Percentiles rank a stretch among this genome's conserved stretches.
phyloP scores from a whole-genome alignment of 1,284 basidiomycete species.

The Pseudomicrostroma phylloplanum region DNA sequence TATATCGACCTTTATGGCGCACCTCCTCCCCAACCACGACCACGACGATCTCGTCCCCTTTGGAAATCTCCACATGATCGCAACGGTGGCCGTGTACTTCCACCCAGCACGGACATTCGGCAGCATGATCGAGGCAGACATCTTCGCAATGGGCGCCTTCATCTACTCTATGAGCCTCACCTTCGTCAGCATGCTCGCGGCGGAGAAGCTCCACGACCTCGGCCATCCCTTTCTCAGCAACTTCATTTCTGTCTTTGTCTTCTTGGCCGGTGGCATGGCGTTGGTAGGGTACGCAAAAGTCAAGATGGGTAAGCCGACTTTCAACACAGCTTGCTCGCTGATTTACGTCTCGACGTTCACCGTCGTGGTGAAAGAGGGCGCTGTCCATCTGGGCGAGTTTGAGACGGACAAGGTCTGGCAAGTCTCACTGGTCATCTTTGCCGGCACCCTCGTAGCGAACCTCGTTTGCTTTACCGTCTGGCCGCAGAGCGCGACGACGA shows the following conservation, averaged over 20 bases:
- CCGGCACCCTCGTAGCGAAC: constrained; percentile 72
- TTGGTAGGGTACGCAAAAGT: constrained; percentile 78
- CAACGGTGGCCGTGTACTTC: constrained; percentile 65
- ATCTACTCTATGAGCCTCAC: constrained; percentile 69
- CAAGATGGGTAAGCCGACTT: constrained; percentile 80
- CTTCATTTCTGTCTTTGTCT: constrained; percentile 56
- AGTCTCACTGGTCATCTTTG: constrained; percentile 63
- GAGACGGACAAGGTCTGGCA: constrained; percentile 47
- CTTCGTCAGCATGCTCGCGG: constrained; percentile 61
- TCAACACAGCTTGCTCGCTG: constrained; percentile 68
- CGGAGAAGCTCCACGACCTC: constrained; percentile 53
- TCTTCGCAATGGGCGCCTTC: constrained; percentile 68
- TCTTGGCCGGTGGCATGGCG: constrained; percentile 72
- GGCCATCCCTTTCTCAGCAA: constrained; percentile 53
- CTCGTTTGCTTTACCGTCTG: constrained; percentile 74
- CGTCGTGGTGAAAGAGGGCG: constrained; percentile 79
- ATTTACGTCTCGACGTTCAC: constrained; percentile 37
- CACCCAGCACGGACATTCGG: constrained; percentile 68
- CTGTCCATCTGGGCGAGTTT: constrained; percentile 57
- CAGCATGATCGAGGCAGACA: constrained; percentile 80
- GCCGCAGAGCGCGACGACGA: constrained; percentile 74
- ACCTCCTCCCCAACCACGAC: constrained; percentile 38
- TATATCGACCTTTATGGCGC: constrained; percentile 46
- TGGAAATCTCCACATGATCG: constrained; percentile 79
- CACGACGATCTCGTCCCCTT: constrained; percentile 33